Evolutionary conservation across 768 basidiomycete genomes (phyloP), one percentile per base, ranked within the genome.

Genomic region (Scleroderma citrinum): DNA sequence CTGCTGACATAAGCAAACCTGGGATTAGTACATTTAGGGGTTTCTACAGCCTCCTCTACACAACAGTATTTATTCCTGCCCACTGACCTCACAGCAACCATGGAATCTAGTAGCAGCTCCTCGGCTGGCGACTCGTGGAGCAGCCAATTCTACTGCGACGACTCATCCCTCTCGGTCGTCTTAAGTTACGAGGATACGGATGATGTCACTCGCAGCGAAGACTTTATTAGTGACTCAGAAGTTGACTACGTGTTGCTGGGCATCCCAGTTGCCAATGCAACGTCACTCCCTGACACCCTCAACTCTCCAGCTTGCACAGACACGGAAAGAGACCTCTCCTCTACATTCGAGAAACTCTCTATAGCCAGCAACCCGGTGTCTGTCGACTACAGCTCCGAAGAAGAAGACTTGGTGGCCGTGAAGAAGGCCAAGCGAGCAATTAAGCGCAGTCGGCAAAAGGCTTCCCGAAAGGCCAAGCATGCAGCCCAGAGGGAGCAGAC

Each of bases 1-100:
- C 65, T 45, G 54, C 59, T 66, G 67, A 66, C 38, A 30, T 66
- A 66, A 66, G 49, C 50, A 44, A 29, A 44, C 42, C 20, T 12
- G 10, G 31, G 7, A 7, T 32, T 7, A 32, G 31, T 24, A 1
- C 2, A 6, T 23, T 1, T 3, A 24, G 31, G 31, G 31, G 13
- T 13, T 32, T 13, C 31, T 7, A 32, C n/a, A n/a, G n/a, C n/a
- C n/a, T n/a, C n/a, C n/a, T n/a, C n/a, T n/a, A n/a, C n/a, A n/a
- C n/a, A n/a, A n/a, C n/a, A n/a, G n/a, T n/a, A 32, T 32, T 32
- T 32, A 32, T 32, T 32, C 31, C n/a, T n/a, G n/a, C n/a, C n/a
- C n/a, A n/a, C n/a, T n/a, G n/a, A n/a, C n/a, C n/a, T n/a, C n/a
- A n/a, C n/a, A n/a, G n/a, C n/a, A n/a, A n/a, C n/a, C n/a, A n/a